Evolutionary conservation across 2,329 filamentous ascomycete species (phyloP).

Genomic region (Lecanoromycetidae sp.): DNA sequence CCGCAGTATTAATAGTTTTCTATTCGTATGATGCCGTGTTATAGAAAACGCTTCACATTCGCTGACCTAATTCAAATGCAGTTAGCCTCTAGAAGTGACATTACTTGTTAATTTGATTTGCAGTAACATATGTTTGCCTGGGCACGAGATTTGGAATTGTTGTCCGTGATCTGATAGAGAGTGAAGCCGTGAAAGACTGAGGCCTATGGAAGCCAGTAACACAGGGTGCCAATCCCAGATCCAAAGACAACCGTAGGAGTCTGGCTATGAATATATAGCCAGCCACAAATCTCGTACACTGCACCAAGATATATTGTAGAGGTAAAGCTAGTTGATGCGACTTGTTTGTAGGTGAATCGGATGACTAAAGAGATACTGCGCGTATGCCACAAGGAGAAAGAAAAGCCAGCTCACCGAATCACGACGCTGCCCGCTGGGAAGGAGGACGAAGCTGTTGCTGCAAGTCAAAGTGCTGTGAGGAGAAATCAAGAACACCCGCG

Average conservation of each 20-base stretch:
- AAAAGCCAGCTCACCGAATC: conserved; percentile 11
- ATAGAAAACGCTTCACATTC: conserved; percentile 7
- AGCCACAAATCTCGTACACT: too few relatives aligned
- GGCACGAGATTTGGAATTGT: too few relatives aligned
- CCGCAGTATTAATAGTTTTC: conserved; percentile 10
- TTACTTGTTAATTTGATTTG: neutral
- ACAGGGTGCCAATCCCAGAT: too few relatives aligned
- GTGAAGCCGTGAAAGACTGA: too few relatives aligned
- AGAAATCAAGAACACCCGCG: conserved; percentile 27
- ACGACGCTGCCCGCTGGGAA: conserved; percentile 5
- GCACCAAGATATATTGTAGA: too few relatives aligned
- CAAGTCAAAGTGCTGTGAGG: conserved; percentile 16
- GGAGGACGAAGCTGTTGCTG: conserved; percentile 13
- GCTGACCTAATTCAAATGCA: conserved; percentile 7
- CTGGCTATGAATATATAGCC: too few relatives aligned
- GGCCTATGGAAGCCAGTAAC: too few relatives aligned
- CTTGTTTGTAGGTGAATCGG: neutral
- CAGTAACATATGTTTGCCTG: too few relatives aligned
- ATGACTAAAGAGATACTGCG: neutral
- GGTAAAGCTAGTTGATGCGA: neutral
- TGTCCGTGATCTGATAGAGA: too few relatives aligned
- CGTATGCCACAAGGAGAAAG: too few relatives aligned
- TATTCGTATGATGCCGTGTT: neutral
- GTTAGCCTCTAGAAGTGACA: conserved; percentile 4
- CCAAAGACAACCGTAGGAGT: too few relatives aligned